Evolutionary conservation across 129 eudicot genomes (phyloP).

Genomic region (Chrysanthemum seticuspe): DNA sequence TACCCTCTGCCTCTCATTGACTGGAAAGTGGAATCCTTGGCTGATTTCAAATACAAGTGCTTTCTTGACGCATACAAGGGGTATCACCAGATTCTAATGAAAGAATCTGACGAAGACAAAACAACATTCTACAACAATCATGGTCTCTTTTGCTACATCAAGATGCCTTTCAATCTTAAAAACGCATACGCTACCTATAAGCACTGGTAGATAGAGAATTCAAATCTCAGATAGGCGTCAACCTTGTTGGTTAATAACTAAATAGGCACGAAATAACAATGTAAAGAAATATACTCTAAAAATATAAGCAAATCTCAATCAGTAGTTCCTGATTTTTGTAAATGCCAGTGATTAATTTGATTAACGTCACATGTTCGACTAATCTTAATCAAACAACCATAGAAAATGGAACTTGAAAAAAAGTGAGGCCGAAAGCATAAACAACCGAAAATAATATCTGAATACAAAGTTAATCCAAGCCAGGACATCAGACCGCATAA

Average conservation of each 20-base stretch:
- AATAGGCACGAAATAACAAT: constrained; percentile 13
- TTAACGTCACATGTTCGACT: background rate
- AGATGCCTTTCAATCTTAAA: too few species aligned
- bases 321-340: constrained; percentile 6
- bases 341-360: background rate
- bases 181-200: too few species aligned
- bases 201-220: too few species aligned
- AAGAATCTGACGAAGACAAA: too few species aligned
- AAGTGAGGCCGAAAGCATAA: background rate
- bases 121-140: too few species aligned
- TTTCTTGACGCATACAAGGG: too few species aligned
- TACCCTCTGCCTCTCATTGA: too few species aligned
- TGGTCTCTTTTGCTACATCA: too few species aligned
- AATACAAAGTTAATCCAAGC: background rate
- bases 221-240: too few species aligned
- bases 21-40: too few species aligned
- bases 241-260: background rate
- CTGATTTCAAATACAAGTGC: too few species aligned
- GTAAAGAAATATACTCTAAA: background rate
- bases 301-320: background rate
- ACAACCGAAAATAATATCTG: background rate
- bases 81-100: too few species aligned
- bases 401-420: background rate
- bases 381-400: constrained; percentile 12
- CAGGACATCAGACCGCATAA: background rate